These are phyloP conservation scores for Quercus tomentella DNA, from an alignment of 331 rosid genomes.

Conservation along the genomic window DNA sequence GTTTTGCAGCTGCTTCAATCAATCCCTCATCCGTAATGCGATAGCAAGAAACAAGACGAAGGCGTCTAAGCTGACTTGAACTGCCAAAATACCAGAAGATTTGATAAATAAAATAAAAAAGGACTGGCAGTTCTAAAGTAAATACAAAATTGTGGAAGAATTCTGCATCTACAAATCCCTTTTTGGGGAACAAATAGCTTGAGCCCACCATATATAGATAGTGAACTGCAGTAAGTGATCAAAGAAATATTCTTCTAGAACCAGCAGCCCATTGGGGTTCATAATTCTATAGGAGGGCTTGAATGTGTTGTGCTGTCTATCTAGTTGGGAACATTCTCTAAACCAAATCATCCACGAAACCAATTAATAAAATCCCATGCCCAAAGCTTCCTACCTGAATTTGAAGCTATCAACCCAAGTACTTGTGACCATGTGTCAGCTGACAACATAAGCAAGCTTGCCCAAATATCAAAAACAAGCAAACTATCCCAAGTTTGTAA, in stretches of 20 bases:
- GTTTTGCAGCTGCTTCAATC: not conserved
- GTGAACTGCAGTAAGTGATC: not conserved
- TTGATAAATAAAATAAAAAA: not conserved
- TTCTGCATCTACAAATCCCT: not conserved
- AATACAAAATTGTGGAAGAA: not conserved
- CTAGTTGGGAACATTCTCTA: not conserved
- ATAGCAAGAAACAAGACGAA: not conserved
- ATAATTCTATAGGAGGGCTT: not conserved
- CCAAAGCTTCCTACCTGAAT: no score
- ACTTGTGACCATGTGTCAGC: no score
- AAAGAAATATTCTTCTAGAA: not conserved
- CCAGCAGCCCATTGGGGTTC: not conserved
- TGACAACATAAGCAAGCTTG: not conserved
- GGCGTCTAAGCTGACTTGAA: constrained; percentile 18
- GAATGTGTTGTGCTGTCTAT: not conserved
- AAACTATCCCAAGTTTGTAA: not conserved
- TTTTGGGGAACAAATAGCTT: not conserved
- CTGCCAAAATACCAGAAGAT: constrained; percentile 6
- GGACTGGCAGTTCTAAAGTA: not conserved
- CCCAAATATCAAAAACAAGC: not conserved
- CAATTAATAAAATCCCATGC: not conserved
- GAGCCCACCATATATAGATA: not conserved
- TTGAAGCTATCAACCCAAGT: no score
- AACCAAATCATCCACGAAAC: not conserved
- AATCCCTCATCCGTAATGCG: constrained; percentile 5